Base-by-base conservation (phyloP, 2,329 filamentous ascomycete genomes). In the Xylaria sp. region DNA sequence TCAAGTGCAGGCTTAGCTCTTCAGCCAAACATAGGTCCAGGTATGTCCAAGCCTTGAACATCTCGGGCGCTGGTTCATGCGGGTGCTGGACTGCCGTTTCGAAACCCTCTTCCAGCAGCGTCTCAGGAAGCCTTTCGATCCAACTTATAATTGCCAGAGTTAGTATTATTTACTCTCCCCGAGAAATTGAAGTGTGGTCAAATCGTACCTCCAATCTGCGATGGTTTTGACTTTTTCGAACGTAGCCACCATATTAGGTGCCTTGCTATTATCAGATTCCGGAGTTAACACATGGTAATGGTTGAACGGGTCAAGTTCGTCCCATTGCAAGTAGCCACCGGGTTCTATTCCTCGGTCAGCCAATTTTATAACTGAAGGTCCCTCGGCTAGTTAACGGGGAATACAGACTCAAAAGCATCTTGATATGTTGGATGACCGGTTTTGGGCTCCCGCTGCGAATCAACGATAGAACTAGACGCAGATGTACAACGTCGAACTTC, bases 241-340 rank as follows among this genome's bases (percentile, higher is more conserved):
- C 10, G 56, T 41, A 20, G 63, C 60, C 8, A 23, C 59, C 63
- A 70, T 58, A 25, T 67, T 57, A 4, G 63, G 46, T 8, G 66
- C 63, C 13, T 34, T 44, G 13, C 2, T 34, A 7, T 63, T 34
- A 7, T 63, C 57, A 28, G 56, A 23, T 0, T 25, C 18, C 5
- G 63, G 63, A 3, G 25, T 44, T 13, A 71, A 15, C 13, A 71
- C 57, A 13, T 69, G 52, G 41, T 65, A 65, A 15, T 65, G 60
- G 48, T 67, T 71, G 12, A 56, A n/a, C n/a, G 32, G 60, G 39
- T 71, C 70, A 1, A 65, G 3, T 39, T 71, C 70, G 10, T 70
- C 70, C 70, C 70, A 71, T 48, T 71, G 67, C 8, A 71, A 13
- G 28, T 70, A 71, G 6, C 70, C 70, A 12, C 67, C 67, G 2